Conservation (phyloP, 257 asterid genomes). For the Scutellaria baicalensis region DNA sequence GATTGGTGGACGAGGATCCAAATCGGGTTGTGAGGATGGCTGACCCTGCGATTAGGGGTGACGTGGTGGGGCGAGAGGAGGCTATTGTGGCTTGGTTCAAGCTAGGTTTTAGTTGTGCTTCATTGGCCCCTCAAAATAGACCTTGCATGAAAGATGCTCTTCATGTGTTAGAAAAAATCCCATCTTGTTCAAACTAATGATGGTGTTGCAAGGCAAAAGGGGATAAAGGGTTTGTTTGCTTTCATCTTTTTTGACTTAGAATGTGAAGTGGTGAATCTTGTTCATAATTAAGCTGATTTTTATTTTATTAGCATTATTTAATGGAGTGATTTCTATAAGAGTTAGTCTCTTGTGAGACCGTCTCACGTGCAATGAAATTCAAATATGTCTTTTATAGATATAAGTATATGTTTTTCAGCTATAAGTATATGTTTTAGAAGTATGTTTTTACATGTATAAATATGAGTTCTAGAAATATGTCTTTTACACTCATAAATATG, state of each 20-base stretch:
- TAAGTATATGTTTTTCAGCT: too few relatives aligned
- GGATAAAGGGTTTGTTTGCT: conserved; percentile 15
- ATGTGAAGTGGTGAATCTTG: conserved; percentile 29
- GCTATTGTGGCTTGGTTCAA: conserved; percentile 63
- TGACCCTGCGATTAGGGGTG: conserved; percentile 58
- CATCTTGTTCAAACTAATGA: conserved; percentile 26
- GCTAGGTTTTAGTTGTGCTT: conserved; percentile 83
- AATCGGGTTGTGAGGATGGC: conserved; percentile 51
- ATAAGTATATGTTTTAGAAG: too few relatives aligned
- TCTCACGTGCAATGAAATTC: too few relatives aligned
- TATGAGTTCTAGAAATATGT: too few relatives aligned
- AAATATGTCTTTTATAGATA: too few relatives aligned
- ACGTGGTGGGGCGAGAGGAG: conserved; percentile 54
- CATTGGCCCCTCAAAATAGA: conserved; percentile 71
- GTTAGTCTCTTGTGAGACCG: too few relatives aligned
- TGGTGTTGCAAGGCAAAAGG: conserved; percentile 15
- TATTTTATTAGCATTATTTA: background rate
- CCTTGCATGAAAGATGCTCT: conserved; percentile 87
- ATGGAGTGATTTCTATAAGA: conserved; percentile 14
- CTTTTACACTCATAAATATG: too few relatives aligned
- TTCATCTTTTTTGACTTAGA: conserved; percentile 42
- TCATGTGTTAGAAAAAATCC: conserved; percentile 55
- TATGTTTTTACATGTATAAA: too few relatives aligned
- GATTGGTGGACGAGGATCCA: conserved; percentile 40
- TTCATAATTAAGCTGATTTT: conserved; percentile 24